Evolutionary conservation across 257 asterid species (phyloP).

Genomic region (Gentiana dahurica): DNA sequence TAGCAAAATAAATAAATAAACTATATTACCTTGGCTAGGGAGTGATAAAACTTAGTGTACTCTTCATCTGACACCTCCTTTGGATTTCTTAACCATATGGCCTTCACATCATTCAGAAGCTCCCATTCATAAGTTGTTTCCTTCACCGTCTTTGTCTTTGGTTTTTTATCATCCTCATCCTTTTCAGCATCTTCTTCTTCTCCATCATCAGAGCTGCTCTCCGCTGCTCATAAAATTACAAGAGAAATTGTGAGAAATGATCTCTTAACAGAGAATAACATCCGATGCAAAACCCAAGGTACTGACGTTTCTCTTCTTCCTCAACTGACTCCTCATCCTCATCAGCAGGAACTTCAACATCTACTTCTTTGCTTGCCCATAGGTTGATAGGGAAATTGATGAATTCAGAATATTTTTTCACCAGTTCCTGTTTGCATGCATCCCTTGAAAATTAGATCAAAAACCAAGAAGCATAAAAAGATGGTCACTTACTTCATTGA

Average conservation of each 20-base stretch:
- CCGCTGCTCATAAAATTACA: constrained; percentile 41
- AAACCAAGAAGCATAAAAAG: neutral
- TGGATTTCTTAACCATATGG: constrained; percentile 85
- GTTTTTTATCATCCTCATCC: constrained; percentile 67
- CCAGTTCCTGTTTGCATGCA: constrained; percentile 52
- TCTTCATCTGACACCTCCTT: constrained; percentile 94
- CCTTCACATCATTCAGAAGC: constrained; percentile 82
- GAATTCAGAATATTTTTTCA: constrained; percentile 79
- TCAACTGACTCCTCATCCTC: constrained; percentile 68
- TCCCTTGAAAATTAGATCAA: constrained; percentile 1
- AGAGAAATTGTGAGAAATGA: neutral
- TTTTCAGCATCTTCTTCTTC: constrained; percentile 52
- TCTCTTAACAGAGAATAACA: too few species aligned
- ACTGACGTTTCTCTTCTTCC: constrained; percentile 16
- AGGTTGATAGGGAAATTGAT: constrained; percentile 84
- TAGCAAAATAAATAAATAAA: neutral
- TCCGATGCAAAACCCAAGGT: neutral
- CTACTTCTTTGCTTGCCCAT: constrained; percentile 89
- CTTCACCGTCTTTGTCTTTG: constrained; percentile 66
- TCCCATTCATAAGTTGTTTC: constrained; percentile 85
- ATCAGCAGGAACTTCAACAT: constrained; percentile 84
- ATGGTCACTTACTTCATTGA: neutral
- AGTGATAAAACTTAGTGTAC: constrained; percentile 67
- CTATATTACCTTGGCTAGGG: constrained; percentile 61
- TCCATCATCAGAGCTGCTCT: constrained; percentile 53